Percentiles rank a stretch among this genome's conserved stretches.
These are phyloP conservation scores for Orbilia javanica DNA, from an alignment of 2,329 filamentous ascomycete species.

Conservation along the genomic window DNA sequence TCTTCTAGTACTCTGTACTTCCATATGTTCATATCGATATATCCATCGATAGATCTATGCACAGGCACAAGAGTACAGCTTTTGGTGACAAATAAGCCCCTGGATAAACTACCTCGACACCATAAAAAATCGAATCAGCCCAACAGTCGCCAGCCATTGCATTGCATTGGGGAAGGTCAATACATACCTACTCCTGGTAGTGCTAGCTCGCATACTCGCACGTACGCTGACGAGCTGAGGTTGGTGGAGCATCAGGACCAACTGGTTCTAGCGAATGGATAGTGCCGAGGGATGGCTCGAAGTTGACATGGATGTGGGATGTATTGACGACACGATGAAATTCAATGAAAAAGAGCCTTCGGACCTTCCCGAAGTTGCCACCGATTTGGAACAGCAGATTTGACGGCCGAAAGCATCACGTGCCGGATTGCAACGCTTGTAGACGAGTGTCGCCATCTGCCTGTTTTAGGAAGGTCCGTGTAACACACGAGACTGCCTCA, in stretches of 20 bases:
- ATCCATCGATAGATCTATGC: not conserved
- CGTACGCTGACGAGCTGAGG: not conserved
- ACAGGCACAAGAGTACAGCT: too few species aligned
- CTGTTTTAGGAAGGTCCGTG: not conserved
- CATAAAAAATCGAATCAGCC: too few species aligned
- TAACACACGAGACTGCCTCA: too few species aligned
- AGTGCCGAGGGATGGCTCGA: constrained; percentile 13
- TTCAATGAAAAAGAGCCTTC: not conserved
- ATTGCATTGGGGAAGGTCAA: too few species aligned
- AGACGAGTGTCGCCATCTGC: not conserved
- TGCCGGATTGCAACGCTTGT: not conserved
- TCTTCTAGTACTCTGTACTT: not conserved
- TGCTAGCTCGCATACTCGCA: too few species aligned
- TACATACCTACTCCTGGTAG: too few species aligned
- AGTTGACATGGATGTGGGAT: not conserved
- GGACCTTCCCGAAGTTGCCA: not conserved
- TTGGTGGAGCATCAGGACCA: not conserved
- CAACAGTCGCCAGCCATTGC: too few species aligned
- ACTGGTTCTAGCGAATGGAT: not conserved
- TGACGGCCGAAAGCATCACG: constrained; percentile 3
- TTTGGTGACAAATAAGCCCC: too few species aligned
- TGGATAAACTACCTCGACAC: too few species aligned
- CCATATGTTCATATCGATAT: not conserved
- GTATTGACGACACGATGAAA: not conserved
- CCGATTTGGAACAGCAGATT: not conserved